Evolutionary conservation across 106 monocot species (phyloP).

Genomic region (Triglochin maritima): DNA sequence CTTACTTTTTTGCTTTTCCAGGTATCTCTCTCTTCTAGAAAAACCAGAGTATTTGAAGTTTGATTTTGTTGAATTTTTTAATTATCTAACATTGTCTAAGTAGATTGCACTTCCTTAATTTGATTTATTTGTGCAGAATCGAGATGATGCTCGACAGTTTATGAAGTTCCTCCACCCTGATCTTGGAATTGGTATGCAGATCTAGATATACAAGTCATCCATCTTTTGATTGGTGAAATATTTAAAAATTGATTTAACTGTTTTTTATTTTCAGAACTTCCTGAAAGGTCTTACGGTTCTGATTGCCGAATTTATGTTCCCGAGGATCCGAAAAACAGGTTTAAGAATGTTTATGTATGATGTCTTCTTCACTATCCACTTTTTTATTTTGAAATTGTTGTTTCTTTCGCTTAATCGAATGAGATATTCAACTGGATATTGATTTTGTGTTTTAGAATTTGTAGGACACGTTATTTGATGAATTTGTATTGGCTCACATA

Average conservation of each 20-base stretch:
- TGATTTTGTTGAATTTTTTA: neutral
- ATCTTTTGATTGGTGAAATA: neutral
- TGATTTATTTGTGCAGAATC: constrained; percentile 41
- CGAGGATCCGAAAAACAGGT: constrained; percentile 85
- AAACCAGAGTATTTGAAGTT: neutral
- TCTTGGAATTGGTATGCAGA: constrained; percentile 77
- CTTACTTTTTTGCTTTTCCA: constrained; percentile 97
- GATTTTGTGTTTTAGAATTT: constrained; percentile 39
- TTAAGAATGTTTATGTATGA: constrained; percentile 98
- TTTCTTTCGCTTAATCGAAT: neutral
- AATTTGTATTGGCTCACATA: constrained; percentile 93
- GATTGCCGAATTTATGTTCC: constrained; percentile 99
- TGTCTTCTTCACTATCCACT: constrained; percentile 35
- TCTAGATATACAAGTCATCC: neutral
- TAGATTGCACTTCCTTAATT: neutral
- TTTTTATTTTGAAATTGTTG: constrained; percentile 9
- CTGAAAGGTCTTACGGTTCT: constrained; percentile 91
- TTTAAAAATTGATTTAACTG: neutral
- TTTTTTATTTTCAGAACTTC: constrained; percentile 47
- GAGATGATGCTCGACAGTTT: constrained; percentile 88
- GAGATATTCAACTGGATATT: constrained; percentile 6
- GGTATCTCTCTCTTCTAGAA: constrained; percentile 20
- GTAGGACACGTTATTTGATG: constrained; percentile 95
- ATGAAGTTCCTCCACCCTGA: constrained; percentile 96
- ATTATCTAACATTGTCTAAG: neutral